A percentile compares a stretch with the other conserved stretches of the same genome.
Evolutionary conservation across 2,329 filamentous ascomycete species (phyloP).

Genomic region (Scedosporium boydii): DNA sequence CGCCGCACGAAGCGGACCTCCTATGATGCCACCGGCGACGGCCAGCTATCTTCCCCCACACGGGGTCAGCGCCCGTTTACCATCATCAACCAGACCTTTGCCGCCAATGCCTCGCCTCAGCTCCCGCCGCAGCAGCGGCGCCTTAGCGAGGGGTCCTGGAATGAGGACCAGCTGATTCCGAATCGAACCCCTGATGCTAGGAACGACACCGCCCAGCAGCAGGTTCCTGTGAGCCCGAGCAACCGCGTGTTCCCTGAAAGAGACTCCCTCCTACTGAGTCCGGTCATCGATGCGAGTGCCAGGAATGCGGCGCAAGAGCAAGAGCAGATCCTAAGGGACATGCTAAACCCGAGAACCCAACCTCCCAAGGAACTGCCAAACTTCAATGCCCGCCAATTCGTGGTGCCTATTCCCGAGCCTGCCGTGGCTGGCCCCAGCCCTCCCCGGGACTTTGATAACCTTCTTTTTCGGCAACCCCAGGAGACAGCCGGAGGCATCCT

Average conservation of each 20-base stretch:
- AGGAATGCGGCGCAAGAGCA: not conserved
- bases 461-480: not conserved
- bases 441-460: not conserved
- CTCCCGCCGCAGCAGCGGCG: not conserved
- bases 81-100: conserved; percentile 21
- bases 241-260: not conserved
- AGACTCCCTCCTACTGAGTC: not conserved
- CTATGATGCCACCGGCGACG: conserved; percentile 6
- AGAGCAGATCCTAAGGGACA: not conserved
- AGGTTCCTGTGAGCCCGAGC: not conserved
- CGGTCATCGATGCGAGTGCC: not conserved
- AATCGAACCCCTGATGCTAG: not conserved
- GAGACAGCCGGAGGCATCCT: not conserved
- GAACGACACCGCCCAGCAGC: not conserved
- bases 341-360: not conserved
- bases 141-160: not conserved
- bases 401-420: not conserved
- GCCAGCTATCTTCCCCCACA: conserved; percentile 14
- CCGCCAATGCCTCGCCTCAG: not conserved
- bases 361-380: not conserved
- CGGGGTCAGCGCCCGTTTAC: conserved; percentile 22
- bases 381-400: not conserved
- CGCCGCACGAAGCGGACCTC: conserved; percentile 25
- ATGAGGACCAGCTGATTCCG: not conserved
- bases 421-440: not conserved